Percentiles rank a stretch among this genome's conserved stretches.
Evolutionary conservation across 2,329 filamentous ascomycete genomes (phyloP).

Genomic region (Talaromyces islandicus): DNA sequence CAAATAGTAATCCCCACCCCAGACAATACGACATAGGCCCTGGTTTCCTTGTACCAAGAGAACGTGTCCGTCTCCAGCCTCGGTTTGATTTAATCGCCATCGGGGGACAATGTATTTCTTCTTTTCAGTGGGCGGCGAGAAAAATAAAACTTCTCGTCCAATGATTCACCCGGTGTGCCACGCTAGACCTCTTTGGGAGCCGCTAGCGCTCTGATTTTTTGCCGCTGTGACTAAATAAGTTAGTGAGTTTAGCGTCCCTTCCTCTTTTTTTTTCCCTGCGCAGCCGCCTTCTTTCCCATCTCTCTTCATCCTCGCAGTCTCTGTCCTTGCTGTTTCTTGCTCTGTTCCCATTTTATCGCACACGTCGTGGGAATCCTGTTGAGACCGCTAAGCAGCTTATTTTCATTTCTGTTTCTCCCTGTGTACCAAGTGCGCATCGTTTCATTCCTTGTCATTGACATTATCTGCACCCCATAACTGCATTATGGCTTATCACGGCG

Average conservation of each 20-base stretch:
- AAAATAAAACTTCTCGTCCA: neutral
- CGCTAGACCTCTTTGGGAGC: neutral
- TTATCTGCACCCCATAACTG: constrained; percentile 1
- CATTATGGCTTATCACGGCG: constrained; percentile 64
- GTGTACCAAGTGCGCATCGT: neutral
- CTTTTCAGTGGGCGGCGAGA: neutral
- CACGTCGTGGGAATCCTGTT: neutral
- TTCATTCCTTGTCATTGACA: neutral
- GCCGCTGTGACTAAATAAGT: neutral
- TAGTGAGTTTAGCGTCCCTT: constrained; percentile 8
- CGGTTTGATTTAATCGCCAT: neutral
- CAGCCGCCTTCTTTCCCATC: neutral
- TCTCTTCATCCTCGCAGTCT: neutral
- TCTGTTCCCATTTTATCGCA: neutral
- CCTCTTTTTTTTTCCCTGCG: constrained; percentile 7
- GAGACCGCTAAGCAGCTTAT: neutral
- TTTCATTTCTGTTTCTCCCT: neutral
- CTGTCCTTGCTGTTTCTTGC: neutral
- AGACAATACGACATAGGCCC: neutral
- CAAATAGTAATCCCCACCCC: neutral
- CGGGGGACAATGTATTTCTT: neutral
- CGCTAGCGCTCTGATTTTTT: neutral
- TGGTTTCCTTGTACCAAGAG: neutral
- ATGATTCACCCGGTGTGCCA: constrained; percentile 3
- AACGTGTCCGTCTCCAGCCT: neutral